Evolutionary conservation across 2,329 filamentous ascomycete species (phyloP), one percentile per base, ranked within the genome.

Genomic region (Hypoxylon sp.): DNA sequence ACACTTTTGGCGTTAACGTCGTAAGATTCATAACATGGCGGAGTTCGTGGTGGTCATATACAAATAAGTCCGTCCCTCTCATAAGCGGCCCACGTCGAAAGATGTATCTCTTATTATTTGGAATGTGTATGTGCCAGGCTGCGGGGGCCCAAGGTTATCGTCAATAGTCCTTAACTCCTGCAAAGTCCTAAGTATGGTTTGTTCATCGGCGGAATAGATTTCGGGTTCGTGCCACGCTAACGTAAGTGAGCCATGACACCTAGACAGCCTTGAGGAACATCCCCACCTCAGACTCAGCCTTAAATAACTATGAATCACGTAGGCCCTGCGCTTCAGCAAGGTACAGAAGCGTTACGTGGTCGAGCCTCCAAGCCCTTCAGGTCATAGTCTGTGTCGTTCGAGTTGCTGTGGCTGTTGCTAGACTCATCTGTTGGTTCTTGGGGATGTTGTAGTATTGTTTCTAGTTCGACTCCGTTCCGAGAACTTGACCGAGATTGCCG

Each of bases 361-460:
- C 19, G 44, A 49, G 17, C 37, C 26, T 55, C 51, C 6, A 44
- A 17, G 17, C 26, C 46, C 52, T 61, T 61, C 34, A 30, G n/a
- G 26, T 50, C 48, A 10, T 19, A 22, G 2, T 61, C 57, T 11
- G 54, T 50, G 8, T 67, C 54, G 5, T 52, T 60, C 26, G 64
- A 61, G 13, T 53, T 59, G 11, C 32, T 26, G 2, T 71, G 68
- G 17, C 74, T 76, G 47, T 71, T 73, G 10, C 75, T 69, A 15
- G 70, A 66, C 22, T 75, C 75, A 22, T 75, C 72, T 3, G 72
- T 62, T 17, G 77, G 71, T 59, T 79, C 77, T 50, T 76, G 71
- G 3, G 73, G 74, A 22, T 78, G 77, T 61, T 81, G 82, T 1
- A 78, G 78, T 65, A 84, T 83, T 2, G 82, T 73, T 48, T 82